These are phyloP conservation scores for Apophysomyces variabilis DNA, from an alignment of 371 early-diverging fungal species.

Conservation along the genomic window DNA sequence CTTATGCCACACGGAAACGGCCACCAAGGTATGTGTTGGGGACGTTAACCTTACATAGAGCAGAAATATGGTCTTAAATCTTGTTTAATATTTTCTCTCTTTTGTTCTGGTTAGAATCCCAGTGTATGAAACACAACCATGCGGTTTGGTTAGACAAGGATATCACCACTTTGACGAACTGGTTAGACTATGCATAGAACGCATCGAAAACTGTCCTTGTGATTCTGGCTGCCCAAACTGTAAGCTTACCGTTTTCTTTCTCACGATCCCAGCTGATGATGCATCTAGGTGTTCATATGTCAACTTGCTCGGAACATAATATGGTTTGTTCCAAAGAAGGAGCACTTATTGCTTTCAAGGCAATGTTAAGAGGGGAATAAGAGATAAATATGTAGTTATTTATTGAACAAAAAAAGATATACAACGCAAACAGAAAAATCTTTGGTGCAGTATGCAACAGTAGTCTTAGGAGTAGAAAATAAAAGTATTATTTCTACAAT, in stretches of 20 bases:
- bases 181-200: conserved; percentile 26
- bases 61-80: too few relatives aligned
- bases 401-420: not conserved
- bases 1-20: conserved; percentile 44
- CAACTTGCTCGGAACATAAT: conserved; percentile 49
- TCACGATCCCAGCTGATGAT: not conserved
- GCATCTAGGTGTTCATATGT: conserved; percentile 43
- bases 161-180: conserved; percentile 42
- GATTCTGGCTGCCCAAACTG: conserved; percentile 49
- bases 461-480: too few relatives aligned
- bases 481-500: too few relatives aligned
- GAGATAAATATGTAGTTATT: not conserved
- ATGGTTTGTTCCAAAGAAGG: conserved; percentile 45
- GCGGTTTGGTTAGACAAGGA: conserved; percentile 36
- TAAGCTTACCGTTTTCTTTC: conserved; percentile 20
- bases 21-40: conserved; percentile 30
- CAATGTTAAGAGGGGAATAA: conserved; percentile 14
- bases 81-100: too few relatives aligned
- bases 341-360: conserved; percentile 33
- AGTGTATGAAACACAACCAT: conserved; percentile 50
- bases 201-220: conserved; percentile 41
- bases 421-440: too few relatives aligned
- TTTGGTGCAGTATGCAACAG: too few relatives aligned
- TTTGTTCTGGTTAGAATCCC: conserved; percentile 23
- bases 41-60: too few relatives aligned